Evolutionary conservation across 2,329 filamentous ascomycete genomes (phyloP).

Genomic region (Penicillium thymicola): DNA sequence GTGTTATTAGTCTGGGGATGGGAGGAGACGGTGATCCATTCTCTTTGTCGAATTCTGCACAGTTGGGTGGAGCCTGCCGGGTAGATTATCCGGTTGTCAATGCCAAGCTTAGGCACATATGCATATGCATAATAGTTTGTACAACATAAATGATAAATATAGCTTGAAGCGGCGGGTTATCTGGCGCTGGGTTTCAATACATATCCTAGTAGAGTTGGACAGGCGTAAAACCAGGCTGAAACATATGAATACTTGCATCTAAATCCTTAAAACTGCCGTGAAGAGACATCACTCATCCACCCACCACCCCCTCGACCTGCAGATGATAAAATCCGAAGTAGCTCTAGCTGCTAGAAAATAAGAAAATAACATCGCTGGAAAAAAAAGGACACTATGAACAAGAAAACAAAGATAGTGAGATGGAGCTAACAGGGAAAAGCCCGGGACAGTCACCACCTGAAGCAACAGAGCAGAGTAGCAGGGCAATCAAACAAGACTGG

Average conservation of each 20-base stretch:
- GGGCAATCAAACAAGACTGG: slow-evolving; percentile 14
- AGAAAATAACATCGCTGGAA: slow-evolving; percentile 13
- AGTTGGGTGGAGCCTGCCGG: background rate
- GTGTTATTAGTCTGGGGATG: background rate
- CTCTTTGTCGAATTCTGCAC: background rate
- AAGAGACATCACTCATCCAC: slow-evolving; percentile 20
- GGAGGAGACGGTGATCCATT: background rate
- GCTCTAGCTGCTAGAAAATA: slow-evolving; percentile 10
- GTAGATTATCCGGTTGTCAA: background rate
- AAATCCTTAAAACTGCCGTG: slow-evolving; percentile 12
- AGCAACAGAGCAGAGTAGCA: slow-evolving; percentile 16
- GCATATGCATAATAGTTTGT: no score
- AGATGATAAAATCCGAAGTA: slow-evolving; percentile 9
- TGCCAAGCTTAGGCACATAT: background rate
- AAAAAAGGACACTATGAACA: slow-evolving; percentile 21
- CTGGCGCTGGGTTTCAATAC: background rate
- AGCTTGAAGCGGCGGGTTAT: background rate
- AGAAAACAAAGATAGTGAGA: slow-evolving; percentile 13
- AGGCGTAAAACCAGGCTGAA: background rate
- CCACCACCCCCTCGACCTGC: slow-evolving; percentile 10
- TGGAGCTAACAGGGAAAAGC: background rate
- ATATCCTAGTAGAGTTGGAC: background rate
- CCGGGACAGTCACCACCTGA: slow-evolving; percentile 3
- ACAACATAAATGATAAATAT: background rate
- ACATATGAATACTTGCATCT: slow-evolving; percentile 4